Percentiles rank a stretch among this genome's conserved stretches.
Conservation (phyloP, 2,329 filamentous ascomycete genomes). For the Triangularia setosa region DNA sequence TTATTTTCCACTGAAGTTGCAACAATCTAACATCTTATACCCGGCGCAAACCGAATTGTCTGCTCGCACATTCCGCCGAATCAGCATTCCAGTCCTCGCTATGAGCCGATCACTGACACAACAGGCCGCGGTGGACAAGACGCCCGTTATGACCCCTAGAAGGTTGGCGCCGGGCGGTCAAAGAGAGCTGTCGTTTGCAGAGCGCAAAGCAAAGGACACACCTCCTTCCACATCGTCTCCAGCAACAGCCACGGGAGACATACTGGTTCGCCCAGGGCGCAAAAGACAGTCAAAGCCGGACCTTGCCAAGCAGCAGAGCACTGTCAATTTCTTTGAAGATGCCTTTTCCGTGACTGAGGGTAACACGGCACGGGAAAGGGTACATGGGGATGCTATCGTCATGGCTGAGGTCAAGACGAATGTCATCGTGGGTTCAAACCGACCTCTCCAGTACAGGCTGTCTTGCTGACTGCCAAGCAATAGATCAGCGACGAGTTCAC, state of each 20-base stretch:
- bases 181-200: constrained; percentile 29
- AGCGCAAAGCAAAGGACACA: constrained; percentile 30
- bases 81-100: neutral
- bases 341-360: constrained; percentile 35
- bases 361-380: constrained; percentile 40
- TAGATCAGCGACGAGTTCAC: constrained; percentile 72
- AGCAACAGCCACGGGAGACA: constrained; percentile 38
- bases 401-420: constrained; percentile 63
- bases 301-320: constrained; percentile 37
- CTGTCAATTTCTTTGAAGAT: constrained; percentile 41
- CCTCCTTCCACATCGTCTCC: constrained; percentile 29
- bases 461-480: constrained; percentile 11
- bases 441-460: neutral
- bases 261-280: constrained; percentile 25
- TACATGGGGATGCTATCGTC: constrained; percentile 54
- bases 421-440: constrained; percentile 49
- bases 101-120: neutral
- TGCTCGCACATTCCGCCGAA: neutral
- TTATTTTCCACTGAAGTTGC: neutral
- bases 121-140: neutral
- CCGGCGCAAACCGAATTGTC: neutral
- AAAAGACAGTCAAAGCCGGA: constrained; percentile 33
- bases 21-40: too few species aligned
- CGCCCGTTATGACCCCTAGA: neutral
- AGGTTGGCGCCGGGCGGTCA: constrained; percentile 10